These are phyloP conservation scores for Pisolithus sp. DNA, from an alignment of 768 basidiomycete species.

Conservation along the genomic window DNA sequence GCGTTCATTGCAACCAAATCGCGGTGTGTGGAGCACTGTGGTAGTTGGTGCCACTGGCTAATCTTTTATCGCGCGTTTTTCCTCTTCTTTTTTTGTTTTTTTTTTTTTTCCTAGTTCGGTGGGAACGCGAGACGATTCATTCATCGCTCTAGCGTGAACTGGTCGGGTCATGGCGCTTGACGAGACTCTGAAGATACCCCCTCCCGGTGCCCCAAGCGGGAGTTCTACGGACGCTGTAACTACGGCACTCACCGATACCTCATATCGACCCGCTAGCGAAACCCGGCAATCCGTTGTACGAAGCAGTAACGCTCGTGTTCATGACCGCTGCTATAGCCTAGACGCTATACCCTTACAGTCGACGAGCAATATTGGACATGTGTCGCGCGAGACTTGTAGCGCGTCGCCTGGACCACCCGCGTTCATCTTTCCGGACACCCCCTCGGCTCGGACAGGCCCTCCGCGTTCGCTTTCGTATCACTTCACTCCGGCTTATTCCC, in stretches of 20 bases:
- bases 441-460: constrained; percentile 64
- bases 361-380: constrained; percentile 8
- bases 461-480: constrained; percentile 67
- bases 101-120: no score
- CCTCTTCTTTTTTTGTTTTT: no score
- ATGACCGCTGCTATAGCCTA: background rate
- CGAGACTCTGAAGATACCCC: background rate
- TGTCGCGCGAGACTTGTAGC: background rate
- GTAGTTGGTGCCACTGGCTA: no score
- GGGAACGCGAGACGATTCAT: no score
- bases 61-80: no score
- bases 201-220: background rate
- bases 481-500: constrained; percentile 45
- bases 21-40: no score
- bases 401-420: constrained; percentile 2
- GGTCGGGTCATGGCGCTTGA: constrained; percentile 8
- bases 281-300: background rate
- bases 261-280: background rate
- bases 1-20: no score
- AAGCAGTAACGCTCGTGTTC: background rate
- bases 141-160: no score
- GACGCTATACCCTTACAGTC: background rate
- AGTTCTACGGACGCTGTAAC: constrained; percentile 9
- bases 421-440: constrained; percentile 32
- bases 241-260: background rate